Percentiles rank a stretch among this genome's conserved stretches.
phyloP scores from a whole-genome alignment of 805 yeast genomes.

The Kurtzmaniella fragi region DNA sequence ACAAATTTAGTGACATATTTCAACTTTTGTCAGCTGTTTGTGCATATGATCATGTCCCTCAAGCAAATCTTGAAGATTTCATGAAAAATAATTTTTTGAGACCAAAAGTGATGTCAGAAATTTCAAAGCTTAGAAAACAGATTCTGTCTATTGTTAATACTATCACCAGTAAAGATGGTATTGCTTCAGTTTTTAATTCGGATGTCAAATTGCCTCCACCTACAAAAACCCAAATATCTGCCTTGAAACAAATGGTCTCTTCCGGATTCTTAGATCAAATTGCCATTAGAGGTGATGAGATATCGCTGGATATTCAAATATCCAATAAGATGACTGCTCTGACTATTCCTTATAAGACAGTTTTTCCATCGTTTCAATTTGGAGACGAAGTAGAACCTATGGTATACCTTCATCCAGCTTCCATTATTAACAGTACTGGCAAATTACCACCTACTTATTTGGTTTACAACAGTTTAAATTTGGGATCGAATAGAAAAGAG shows the following conservation, averaged over 20 bases:
- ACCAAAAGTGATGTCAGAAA: conserved; percentile 81
- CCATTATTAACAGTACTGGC: conserved; percentile 57
- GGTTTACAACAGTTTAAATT: conserved; percentile 65
- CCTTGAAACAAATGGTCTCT: conserved; percentile 85
- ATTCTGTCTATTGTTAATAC: conserved; percentile 67
- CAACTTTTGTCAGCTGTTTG: conserved; percentile 76
- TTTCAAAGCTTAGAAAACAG: conserved; percentile 74
- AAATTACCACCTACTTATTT: conserved; percentile 74
- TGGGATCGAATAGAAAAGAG: conserved; percentile 42
- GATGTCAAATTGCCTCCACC: conserved; percentile 60
- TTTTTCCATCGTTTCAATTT: conserved; percentile 38
- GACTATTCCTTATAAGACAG: conserved; percentile 61
- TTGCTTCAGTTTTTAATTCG: conserved; percentile 40
- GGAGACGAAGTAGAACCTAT: conserved; percentile 43
- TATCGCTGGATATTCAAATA: conserved; percentile 56
- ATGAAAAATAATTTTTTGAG: conserved; percentile 62
- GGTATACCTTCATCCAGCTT: conserved; percentile 78
- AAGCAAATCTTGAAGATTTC: conserved; percentile 41
- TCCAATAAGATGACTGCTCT: conserved; percentile 54
- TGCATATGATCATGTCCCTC: conserved; percentile 75
- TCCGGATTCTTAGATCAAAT: conserved; percentile 92
- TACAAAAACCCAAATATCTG: conserved; percentile 58
- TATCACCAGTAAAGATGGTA: conserved; percentile 54
- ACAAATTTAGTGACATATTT: conserved; percentile 70
- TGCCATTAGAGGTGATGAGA: conserved; percentile 75